phyloP scores from a whole-genome alignment of 179 eudicot genomes.

The Beta lomatogona region DNA sequence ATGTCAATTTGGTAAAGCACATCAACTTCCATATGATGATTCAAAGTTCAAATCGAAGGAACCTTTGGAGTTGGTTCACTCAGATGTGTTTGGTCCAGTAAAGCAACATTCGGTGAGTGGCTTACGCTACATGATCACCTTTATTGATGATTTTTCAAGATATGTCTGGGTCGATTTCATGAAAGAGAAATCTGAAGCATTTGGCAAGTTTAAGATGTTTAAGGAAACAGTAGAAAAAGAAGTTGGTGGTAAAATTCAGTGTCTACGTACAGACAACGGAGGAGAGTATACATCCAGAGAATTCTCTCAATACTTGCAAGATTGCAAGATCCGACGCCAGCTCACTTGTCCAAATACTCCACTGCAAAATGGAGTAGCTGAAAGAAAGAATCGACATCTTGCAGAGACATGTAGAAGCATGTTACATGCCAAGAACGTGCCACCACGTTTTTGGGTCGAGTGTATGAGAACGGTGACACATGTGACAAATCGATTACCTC shows the following conservation, averaged over 20 bases:
- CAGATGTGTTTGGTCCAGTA: neutral
- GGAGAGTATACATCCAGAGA: constrained; percentile 10
- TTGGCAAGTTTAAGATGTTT: constrained; percentile 2
- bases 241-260: constrained; percentile 5
- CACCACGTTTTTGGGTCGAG: too few relatives aligned
- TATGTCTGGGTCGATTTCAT: constrained; percentile 16
- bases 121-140: constrained; percentile 13
- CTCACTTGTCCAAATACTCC: constrained; percentile 8
- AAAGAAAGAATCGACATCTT: constrained; percentile 15
- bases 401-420: neutral
- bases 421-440: too few relatives aligned
- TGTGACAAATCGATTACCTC: constrained; percentile 7
- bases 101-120: constrained; percentile 17
- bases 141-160: constrained; percentile 26
- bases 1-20: constrained; percentile 19
- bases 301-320: constrained; percentile 4
- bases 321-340: neutral
- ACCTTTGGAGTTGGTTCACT: constrained; percentile 12
- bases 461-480: neutral
- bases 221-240: constrained; percentile 7
- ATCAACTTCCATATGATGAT: constrained; percentile 16
- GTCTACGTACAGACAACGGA: constrained; percentile 14
- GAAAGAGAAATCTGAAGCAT: constrained; percentile 15
- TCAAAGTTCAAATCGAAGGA: constrained; percentile 7
- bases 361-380: constrained; percentile 10